Evolutionary conservation across 805 yeast species (phyloP).

Genomic region (Candida boidinii): DNA sequence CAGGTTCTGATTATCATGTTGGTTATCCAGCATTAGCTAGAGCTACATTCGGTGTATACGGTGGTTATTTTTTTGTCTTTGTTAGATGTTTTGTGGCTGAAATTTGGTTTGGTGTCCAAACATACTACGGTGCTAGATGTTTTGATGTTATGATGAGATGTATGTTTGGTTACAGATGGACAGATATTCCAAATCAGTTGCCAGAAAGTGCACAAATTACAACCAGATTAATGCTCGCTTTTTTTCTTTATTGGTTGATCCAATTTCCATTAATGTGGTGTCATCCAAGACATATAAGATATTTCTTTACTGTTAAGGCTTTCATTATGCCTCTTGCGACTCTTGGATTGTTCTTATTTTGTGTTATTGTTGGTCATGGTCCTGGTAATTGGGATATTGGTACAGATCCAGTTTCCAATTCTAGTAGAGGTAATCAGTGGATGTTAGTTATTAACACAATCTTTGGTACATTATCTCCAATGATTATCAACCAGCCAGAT

Average conservation of each 20-base stretch:
- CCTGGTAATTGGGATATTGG: conserved; percentile 11
- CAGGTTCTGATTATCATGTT: conserved; percentile 21
- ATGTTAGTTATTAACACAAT: conserved; percentile 14
- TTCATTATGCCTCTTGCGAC: conserved; percentile 13
- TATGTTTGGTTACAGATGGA: conserved; percentile 14
- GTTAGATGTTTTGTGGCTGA: conserved; percentile 28
- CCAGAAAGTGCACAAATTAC: conserved; percentile 12
- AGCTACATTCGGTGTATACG: conserved; percentile 27
- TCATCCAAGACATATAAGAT: conserved; percentile 12
- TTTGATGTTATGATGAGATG: conserved; percentile 21
- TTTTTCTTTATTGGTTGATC: conserved; percentile 13
- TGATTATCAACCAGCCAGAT: conserved; percentile 22
- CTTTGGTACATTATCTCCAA: conserved; percentile 17
- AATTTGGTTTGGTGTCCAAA: conserved; percentile 31
- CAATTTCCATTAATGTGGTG: conserved; percentile 13
- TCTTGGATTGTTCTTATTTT: conserved; percentile 12
- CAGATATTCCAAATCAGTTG: conserved; percentile 9
- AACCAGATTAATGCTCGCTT: conserved; percentile 11
- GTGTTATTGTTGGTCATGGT: conserved; percentile 13
- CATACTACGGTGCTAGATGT: conserved; percentile 28
- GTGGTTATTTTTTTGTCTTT: conserved; percentile 25
- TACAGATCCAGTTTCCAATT: conserved; percentile 1
- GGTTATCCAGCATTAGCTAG: conserved; percentile 30
- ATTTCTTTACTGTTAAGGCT: conserved; percentile 13
- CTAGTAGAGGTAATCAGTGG: conserved; percentile 11